Evolutionary conservation across 306 rosid species (phyloP).

Genomic region (Cicer cuneatum): DNA sequence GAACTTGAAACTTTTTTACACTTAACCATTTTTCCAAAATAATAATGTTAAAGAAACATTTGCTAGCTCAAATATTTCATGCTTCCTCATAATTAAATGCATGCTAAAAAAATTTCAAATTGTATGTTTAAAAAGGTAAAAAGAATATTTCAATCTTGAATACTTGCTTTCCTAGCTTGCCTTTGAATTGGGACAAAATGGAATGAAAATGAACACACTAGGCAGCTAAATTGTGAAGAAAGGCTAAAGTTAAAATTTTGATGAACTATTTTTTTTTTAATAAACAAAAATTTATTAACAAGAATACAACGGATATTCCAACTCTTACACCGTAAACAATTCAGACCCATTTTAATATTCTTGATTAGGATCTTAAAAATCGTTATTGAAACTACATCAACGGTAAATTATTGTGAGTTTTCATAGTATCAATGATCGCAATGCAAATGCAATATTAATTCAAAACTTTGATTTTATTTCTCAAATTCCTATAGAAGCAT

Average conservation of each 20-base stretch:
- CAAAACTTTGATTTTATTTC: neutral
- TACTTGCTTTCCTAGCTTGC: neutral
- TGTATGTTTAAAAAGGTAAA: neutral
- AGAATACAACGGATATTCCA: too few relatives aligned
- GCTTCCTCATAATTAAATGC: neutral
- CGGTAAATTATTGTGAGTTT: neutral
- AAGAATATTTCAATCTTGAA: neutral
- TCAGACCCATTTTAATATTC: neutral
- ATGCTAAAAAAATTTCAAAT: neutral
- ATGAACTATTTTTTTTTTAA: too few relatives aligned
- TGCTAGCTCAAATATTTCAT: constrained; percentile 1
- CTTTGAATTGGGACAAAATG: neutral
- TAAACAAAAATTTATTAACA: too few relatives aligned
- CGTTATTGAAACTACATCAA: neutral
- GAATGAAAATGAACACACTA: constrained; percentile 5
- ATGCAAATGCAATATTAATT: neutral
- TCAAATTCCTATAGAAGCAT: neutral
- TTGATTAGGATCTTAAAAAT: neutral
- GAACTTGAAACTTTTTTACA: constrained; percentile 4
- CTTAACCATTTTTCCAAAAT: neutral
- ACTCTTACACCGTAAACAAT: too few relatives aligned
- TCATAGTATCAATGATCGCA: neutral
- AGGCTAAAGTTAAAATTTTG: neutral
- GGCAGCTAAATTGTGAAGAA: neutral
- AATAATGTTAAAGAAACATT: constrained; percentile 5